Evolutionary conservation across 208 protist genomes (phyloP), one percentile per base, ranked within the genome.

Genomic region (Balamuthia mandrillaris): DNA sequence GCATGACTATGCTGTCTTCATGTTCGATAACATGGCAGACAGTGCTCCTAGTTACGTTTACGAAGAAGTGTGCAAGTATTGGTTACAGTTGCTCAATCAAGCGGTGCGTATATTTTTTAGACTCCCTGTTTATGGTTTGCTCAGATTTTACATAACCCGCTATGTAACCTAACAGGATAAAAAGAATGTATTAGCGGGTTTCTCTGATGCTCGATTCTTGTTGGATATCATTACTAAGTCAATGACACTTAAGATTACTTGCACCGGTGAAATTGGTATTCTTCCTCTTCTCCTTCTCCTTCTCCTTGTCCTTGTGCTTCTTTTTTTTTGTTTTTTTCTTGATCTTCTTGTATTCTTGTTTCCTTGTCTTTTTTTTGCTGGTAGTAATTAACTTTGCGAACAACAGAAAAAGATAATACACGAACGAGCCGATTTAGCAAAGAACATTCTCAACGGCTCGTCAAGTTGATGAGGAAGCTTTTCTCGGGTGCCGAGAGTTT

Each of bases 161-260:
- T n/a, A n/a, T n/a, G n/a, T n/a, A n/a, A n/a, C n/a, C n/a, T n/a
- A n/a, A n/a, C n/a, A n/a, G n/a, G n/a, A n/a, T n/a, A 21, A 45
- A 6, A 39, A 77, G 44, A 45, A 77, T 16, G 66, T 29, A 1
- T 16, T 77, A n/a, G 66, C 49, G 44, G 66, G 66, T 1, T 77
- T 77, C 42, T 41, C 12, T 31, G 66, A 45, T 45, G 54, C 49
- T 33, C 66, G 66, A 2, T 77, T 77, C 66, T 33, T 77, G 29
- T 33, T 77, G 29, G 66, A 77, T 33, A 45, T 77, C 6, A 39
- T 77, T 45, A 77, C 42, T 45, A 77, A 77, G 29, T 77, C 66
- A 24, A 77, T 77, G 66, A 54, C 66, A 6, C 66, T 77, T 24
- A 39, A 77, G 14, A 45, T 77, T 12, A n/a, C 49, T 33, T 77